Evolutionary conservation across 148 eudicot genomes (phyloP).

Genomic region (Polygonum maritimum): DNA sequence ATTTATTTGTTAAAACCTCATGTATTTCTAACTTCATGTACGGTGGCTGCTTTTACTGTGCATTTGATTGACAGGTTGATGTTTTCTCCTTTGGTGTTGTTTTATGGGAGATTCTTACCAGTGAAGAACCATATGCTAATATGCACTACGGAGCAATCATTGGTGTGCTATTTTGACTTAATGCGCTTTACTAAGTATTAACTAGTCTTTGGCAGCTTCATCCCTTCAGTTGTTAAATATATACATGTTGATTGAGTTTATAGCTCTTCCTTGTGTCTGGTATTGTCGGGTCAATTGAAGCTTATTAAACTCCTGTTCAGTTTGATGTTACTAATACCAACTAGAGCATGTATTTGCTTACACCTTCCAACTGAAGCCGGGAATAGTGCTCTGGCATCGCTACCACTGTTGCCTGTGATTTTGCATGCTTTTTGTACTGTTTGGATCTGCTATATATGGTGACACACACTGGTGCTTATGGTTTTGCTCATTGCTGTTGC

Average conservation of each 20-base stretch:
- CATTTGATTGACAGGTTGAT: slow-evolving; percentile 28
- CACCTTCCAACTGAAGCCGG: too few relatives aligned
- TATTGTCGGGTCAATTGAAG: background rate
- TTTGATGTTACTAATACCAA: background rate
- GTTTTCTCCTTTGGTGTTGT: slow-evolving; percentile 48
- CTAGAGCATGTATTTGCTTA: background rate
- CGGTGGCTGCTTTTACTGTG: background rate
- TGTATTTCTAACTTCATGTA: background rate
- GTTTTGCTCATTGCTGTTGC: background rate
- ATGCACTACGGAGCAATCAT: slow-evolving; percentile 42
- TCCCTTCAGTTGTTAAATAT: background rate
- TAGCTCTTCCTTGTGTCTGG: background rate
- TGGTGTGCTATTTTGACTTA: slow-evolving; percentile 15
- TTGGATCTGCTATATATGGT: background rate
- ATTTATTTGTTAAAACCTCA: background rate
- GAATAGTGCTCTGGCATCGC: background rate
- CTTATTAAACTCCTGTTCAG: background rate
- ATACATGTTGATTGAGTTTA: background rate
- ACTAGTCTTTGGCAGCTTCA: background rate
- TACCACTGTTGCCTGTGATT: background rate
- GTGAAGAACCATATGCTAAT: slow-evolving; percentile 46
- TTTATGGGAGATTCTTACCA: slow-evolving; percentile 42
- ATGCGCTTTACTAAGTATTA: background rate
- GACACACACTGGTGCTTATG: background rate
- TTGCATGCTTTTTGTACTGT: background rate